These are phyloP conservation scores for Collybiopsis confluens DNA, from an alignment of 768 basidiomycete genomes.

Conservation along the genomic window DNA sequence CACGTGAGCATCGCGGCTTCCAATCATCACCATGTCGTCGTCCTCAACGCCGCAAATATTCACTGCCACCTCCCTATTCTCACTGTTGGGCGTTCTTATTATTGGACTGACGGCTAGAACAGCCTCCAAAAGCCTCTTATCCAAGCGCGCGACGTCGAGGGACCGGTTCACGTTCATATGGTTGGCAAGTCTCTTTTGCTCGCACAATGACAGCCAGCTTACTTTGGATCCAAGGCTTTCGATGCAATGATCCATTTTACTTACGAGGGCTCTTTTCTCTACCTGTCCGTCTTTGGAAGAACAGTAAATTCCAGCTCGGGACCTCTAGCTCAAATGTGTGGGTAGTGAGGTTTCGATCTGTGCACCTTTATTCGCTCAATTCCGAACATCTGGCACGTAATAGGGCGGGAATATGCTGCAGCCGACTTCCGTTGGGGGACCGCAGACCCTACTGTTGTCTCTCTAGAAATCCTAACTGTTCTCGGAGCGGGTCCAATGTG, in stretches of 20 bases:
- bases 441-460: constrained; percentile 75
- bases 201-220: too few relatives aligned
- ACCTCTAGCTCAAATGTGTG: constrained; percentile 71
- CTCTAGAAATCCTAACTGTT: constrained; percentile 81
- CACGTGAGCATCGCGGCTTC: not conserved
- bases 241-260: constrained; percentile 77
- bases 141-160: constrained; percentile 58
- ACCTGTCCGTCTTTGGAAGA: constrained; percentile 69
- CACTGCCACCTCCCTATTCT: constrained; percentile 58
- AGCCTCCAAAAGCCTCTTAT: constrained; percentile 53
- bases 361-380: not conserved
- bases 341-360: constrained; percentile 25
- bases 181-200: too few relatives aligned
- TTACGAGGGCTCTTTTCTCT: constrained; percentile 79
- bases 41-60: constrained; percentile 29
- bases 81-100: constrained; percentile 54
- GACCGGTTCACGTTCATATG: constrained; percentile 74
- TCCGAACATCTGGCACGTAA: not conserved
- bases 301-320: constrained; percentile 68
- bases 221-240: too few relatives aligned
- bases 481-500: constrained; percentile 73
- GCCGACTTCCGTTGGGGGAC: constrained; percentile 83
- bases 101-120: constrained; percentile 48
- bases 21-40: too few relatives aligned
- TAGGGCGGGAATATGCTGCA: constrained; percentile 78